These are phyloP conservation scores for Apiotrichum sp. DNA, from an alignment of 1,284 basidiomycete species.

Conservation along the genomic window DNA sequence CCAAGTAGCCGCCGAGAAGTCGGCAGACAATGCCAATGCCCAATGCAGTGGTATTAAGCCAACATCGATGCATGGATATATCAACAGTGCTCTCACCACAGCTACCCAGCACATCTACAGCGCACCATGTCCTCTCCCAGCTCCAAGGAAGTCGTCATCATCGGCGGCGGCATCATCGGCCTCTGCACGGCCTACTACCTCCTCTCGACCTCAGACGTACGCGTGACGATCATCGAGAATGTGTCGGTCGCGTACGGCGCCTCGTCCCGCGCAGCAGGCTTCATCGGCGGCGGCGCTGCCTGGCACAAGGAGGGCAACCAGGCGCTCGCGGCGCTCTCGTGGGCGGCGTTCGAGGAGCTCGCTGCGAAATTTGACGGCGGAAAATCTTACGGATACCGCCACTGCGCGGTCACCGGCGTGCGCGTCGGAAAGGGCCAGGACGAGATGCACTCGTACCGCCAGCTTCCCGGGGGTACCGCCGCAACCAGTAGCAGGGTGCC, in stretches of 20 bases:
- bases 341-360: conserved; percentile 66
- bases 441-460: conserved; percentile 14
- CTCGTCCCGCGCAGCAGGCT: conserved; percentile 80
- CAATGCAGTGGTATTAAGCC: too few relatives aligned
- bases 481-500: not conserved
- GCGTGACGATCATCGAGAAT: conserved; percentile 57
- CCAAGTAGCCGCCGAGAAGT: too few relatives aligned
- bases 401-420: conserved; percentile 7
- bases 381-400: conserved; percentile 62
- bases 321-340: conserved; percentile 63
- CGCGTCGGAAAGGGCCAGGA: conserved; percentile 7
- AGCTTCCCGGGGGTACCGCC: conserved; percentile 1
- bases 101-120: too few relatives aligned
- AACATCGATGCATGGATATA: too few relatives aligned
- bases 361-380: conserved; percentile 63
- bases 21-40: too few relatives aligned
- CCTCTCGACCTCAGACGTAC: conserved; percentile 45
- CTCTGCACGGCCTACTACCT: conserved; percentile 60
- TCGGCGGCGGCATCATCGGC: conserved; percentile 68
- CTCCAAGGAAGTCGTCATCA: conserved; percentile 24
- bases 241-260: conserved; percentile 47
- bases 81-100: too few relatives aligned
- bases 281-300: conserved; percentile 60
- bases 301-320: conserved; percentile 52
- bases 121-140: not conserved